Conservation (phyloP, 345 rosid genomes). For the Jatropha curcas region DNA sequence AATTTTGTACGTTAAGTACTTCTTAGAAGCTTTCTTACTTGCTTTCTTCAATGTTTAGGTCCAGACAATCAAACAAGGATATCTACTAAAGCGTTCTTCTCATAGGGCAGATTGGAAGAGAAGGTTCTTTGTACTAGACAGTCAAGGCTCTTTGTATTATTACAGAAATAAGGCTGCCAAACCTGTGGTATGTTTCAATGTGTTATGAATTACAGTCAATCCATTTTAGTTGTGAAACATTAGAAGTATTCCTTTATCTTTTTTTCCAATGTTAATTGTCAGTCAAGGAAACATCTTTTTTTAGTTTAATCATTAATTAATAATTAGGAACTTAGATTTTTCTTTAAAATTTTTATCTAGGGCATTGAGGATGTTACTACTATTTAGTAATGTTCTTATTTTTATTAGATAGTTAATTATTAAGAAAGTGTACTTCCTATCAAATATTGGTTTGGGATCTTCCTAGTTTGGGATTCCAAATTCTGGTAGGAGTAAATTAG, state of each 20-base stretch:
- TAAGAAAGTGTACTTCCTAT: too few species aligned
- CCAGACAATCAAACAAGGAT: slow-evolving; percentile 72
- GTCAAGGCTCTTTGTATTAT: slow-evolving; percentile 73
- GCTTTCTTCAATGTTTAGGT: slow-evolving; percentile 35
- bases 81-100: slow-evolving; percentile 75
- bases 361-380: too few species aligned
- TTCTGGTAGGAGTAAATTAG: too few species aligned
- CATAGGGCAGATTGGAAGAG: slow-evolving; percentile 84
- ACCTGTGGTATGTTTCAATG: slow-evolving; percentile 45
- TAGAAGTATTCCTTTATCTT: not conserved
- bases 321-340: too few species aligned
- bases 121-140: slow-evolving; percentile 83
- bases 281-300: too few species aligned
- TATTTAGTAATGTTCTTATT: too few species aligned
- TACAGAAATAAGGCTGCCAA: slow-evolving; percentile 62
- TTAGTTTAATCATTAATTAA: too few species aligned
- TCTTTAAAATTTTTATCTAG: too few species aligned
- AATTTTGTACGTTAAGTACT: not conserved
- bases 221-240: not conserved
- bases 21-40: slow-evolving; percentile 2
- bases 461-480: too few species aligned
- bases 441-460: too few species aligned
- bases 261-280: not conserved
- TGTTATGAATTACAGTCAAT: slow-evolving; percentile 8
- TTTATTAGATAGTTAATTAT: too few species aligned